phyloP scores from a whole-genome alignment of 352 stramenopile species.

The Bremia lactucae region DNA sequence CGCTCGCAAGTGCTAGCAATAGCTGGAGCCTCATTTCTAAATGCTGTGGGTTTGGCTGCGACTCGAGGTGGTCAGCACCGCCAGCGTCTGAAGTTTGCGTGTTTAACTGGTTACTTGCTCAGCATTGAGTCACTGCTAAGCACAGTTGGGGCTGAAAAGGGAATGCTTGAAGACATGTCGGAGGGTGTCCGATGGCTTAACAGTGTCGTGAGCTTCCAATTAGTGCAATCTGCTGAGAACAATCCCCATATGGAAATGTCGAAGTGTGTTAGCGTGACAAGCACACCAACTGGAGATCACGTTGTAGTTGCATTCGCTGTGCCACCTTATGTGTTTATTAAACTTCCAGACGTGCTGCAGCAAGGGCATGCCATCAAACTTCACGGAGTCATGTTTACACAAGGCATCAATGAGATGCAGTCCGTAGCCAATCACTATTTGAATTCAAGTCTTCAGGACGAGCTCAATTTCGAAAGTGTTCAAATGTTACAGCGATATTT shows the following conservation, averaged over 20 bases:
- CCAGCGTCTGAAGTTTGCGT: slow-evolving; percentile 53
- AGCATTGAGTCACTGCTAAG: slow-evolving; percentile 92
- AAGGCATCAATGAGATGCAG: slow-evolving; percentile 92
- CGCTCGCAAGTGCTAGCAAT: slow-evolving; percentile 67
- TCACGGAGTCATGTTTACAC: slow-evolving; percentile 74
- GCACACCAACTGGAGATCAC: slow-evolving; percentile 33
- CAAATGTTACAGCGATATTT: slow-evolving; percentile 66
- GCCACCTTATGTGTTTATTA: slow-evolving; percentile 38
- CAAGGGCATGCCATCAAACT: slow-evolving; percentile 64
- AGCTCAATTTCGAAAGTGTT: slow-evolving; percentile 75
- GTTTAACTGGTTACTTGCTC: slow-evolving; percentile 74
- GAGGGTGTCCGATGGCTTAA: slow-evolving; percentile 82
- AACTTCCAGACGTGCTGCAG: slow-evolving; percentile 50
- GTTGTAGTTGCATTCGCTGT: slow-evolving; percentile 66
- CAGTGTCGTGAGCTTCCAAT: slow-evolving; percentile 62
- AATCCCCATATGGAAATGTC: slow-evolving; percentile 48
- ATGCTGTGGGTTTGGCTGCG: slow-evolving; percentile 46
- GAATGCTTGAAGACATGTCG: slow-evolving; percentile 92
- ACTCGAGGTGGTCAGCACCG: slow-evolving; percentile 44
- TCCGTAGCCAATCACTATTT: slow-evolving; percentile 83
- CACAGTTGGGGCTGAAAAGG: slow-evolving; percentile 89
- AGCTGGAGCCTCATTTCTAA: slow-evolving; percentile 63
- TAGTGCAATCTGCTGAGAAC: slow-evolving; percentile 42
- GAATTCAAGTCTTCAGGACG: slow-evolving; percentile 75
- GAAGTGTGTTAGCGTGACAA: slow-evolving; percentile 69